Evolutionary conservation across 805 yeast genomes (phyloP).

Genomic region (Kluyveromyces nonfermentans): DNA sequence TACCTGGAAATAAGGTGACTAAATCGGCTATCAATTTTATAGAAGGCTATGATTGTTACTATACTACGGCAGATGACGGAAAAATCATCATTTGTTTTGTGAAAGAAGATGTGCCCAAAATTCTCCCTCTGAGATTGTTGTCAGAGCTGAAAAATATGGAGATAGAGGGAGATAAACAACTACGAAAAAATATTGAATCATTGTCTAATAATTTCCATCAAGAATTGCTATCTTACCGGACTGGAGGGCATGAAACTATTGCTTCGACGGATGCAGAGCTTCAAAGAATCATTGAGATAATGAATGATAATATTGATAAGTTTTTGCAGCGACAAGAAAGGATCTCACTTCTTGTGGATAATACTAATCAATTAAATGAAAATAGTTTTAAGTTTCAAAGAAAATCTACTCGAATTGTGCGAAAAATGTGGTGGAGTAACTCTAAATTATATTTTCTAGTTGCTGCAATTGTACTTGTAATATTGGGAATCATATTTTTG

Average conservation of each 20-base stretch:
- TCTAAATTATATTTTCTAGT: constrained; percentile 28
- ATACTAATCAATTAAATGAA: constrained; percentile 63
- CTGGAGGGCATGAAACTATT: constrained; percentile 11
- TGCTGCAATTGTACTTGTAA: constrained; percentile 2
- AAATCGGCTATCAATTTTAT: constrained; percentile 22
- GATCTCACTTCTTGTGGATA: constrained; percentile 60
- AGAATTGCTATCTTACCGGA: constrained; percentile 18
- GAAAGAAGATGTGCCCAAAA: constrained; percentile 20
- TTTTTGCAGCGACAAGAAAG: constrained; percentile 73
- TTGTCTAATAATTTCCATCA: constrained; percentile 24
- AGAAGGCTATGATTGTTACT: constrained; percentile 29
- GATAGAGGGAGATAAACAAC: constrained; percentile 15
- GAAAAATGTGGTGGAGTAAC: constrained; percentile 64
- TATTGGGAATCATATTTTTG: neutral
- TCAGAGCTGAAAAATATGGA: constrained; percentile 23
- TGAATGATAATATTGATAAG: constrained; percentile 32
- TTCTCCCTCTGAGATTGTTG: constrained; percentile 25
- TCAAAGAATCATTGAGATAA: constrained; percentile 25
- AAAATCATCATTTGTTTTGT: constrained; percentile 22
- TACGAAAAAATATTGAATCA: constrained; percentile 17
- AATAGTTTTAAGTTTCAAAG: constrained; percentile 62
- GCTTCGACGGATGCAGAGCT: constrained; percentile 24
- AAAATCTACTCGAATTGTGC: constrained; percentile 51
- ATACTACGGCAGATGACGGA: constrained; percentile 17
- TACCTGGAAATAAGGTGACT: constrained; percentile 27